Evolutionary conservation across 257 asterid species (phyloP), one percentile per base, ranked within the genome.

Genomic region (Fraxinus quadrangulata): DNA sequence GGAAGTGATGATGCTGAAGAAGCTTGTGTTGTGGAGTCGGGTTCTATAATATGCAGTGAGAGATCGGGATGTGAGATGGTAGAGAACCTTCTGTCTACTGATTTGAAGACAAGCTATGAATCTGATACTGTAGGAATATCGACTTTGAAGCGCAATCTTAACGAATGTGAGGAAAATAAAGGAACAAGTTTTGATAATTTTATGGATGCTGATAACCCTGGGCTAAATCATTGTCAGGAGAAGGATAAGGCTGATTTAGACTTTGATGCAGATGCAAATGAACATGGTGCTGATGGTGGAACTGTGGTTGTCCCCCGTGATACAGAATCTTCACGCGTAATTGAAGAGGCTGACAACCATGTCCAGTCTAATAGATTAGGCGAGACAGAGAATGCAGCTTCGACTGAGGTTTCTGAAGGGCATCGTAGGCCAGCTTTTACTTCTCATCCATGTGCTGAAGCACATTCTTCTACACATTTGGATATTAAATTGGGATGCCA

Each of bases 1-100:
- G 90, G 86, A 37, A 86, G 91, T 73, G 97, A 92, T 12, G 66
- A n/a, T 69, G 77, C 83, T 78, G 98, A 88, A 74, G 94, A 87
- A 82, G 90, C 89, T 51, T 88, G 93, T 82, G 84, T 82, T 71
- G 83, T 89, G 78, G 91, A 80, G 83, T 85, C 86, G 33, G 87
- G 83, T 51, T 78, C 89, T 0, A 75, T 51, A 67, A 37, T 83
- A 61, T 83, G 88, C 81, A 81, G 80, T 51, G 89, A 78, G 67
- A 83, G 83, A 82, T 86, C 93, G 14, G 87, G 80, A 42, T 75
- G 81, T 71, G 78, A 78, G 88, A 78, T 79, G 83, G 92, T 72
- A 72, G 88, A 79, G 65, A 86, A 84, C 77, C 76, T 79, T 21
- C 82, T 67, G 23, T 82, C 88, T 71, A 72, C 75, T 14, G 86